Percentiles rank a stretch among this genome's conserved stretches.
phyloP scores from a whole-genome alignment of 192 early-diverging fungal species.

The Podila verticillata region DNA sequence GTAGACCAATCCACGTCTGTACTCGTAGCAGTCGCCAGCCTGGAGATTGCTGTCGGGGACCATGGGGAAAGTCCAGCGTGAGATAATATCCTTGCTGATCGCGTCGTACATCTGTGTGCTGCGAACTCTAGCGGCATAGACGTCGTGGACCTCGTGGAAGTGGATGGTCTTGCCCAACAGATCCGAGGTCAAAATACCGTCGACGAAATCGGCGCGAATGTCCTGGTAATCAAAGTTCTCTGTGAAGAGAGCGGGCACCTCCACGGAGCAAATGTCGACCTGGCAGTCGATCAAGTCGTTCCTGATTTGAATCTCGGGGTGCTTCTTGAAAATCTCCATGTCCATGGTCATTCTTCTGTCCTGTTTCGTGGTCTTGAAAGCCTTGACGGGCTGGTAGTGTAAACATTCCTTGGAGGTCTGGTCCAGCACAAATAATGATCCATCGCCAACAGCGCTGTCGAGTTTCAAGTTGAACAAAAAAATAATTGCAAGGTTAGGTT shows the following conservation, averaged over 20 bases:
- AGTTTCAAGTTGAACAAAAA: background rate
- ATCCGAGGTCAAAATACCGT: slow-evolving; percentile 89
- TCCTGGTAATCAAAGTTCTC: slow-evolving; percentile 99
- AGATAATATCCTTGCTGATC: slow-evolving; percentile 86
- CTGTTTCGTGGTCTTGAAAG: slow-evolving; percentile 63
- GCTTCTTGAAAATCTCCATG: slow-evolving; percentile 69
- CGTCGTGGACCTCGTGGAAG: slow-evolving; percentile 75
- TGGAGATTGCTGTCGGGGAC: slow-evolving; percentile 89
- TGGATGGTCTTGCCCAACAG: slow-evolving; percentile 89
- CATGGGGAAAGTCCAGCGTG: slow-evolving; percentile 94
- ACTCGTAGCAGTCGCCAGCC: slow-evolving; percentile 73
- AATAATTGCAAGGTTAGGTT: background rate
- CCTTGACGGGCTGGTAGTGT: slow-evolving; percentile 75
- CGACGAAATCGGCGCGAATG: slow-evolving; percentile 88
- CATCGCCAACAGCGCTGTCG: slow-evolving; percentile 70
- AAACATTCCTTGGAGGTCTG: slow-evolving; percentile 79
- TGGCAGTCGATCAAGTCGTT: slow-evolving; percentile 94
- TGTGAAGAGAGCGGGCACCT: slow-evolving; percentile 90
- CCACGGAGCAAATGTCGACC: slow-evolving; percentile 92
- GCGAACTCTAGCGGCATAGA: slow-evolving; percentile 73
- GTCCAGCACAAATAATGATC: slow-evolving; percentile 89
- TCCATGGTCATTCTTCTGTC: slow-evolving; percentile 63
- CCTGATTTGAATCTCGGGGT: slow-evolving; percentile 79
- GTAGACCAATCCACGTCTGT: slow-evolving; percentile 85
- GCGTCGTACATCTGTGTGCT: slow-evolving; percentile 80